Conservation (phyloP, 1,139 yeast species). For the Debaryomycetaceae sp. region DNA sequence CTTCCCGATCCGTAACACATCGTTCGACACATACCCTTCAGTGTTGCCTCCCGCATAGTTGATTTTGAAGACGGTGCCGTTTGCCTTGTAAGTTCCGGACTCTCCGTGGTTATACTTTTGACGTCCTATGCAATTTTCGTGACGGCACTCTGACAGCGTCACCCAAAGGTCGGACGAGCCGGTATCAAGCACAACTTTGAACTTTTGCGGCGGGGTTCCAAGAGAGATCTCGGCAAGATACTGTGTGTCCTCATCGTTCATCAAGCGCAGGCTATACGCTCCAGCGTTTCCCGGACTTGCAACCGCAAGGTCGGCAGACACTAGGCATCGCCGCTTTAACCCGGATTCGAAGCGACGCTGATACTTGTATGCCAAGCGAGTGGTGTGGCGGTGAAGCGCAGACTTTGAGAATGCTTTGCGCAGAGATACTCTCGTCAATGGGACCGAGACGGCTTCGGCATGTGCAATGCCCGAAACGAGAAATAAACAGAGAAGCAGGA, state of each 20-base stretch:
- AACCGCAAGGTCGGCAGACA: slow-evolving; percentile 22
- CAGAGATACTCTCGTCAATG: slow-evolving; percentile 51
- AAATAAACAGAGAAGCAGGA: too few relatives aligned
- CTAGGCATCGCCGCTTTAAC: slow-evolving; percentile 7
- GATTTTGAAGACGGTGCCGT: slow-evolving; percentile 77
- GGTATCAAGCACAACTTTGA: slow-evolving; percentile 86
- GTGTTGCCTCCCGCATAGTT: slow-evolving; percentile 88
- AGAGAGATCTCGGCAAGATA: slow-evolving; percentile 80
- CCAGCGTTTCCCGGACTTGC: slow-evolving; percentile 21
- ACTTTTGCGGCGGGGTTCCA: slow-evolving; percentile 89
- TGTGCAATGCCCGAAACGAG: too few relatives aligned
- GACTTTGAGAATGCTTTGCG: slow-evolving; percentile 53
- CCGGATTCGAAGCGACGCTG: slow-evolving; percentile 33
- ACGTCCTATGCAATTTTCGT: slow-evolving; percentile 92
- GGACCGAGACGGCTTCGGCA: slow-evolving; percentile 54
- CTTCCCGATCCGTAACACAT: slow-evolving; percentile 70
- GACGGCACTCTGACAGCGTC: slow-evolving; percentile 78
- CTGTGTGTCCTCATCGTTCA: slow-evolving; percentile 90
- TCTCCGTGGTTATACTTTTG: slow-evolving; percentile 74
- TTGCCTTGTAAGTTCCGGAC: slow-evolving; percentile 72
- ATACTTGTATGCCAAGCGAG: slow-evolving; percentile 67
- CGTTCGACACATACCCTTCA: slow-evolving; percentile 86
- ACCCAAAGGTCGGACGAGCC: slow-evolving; percentile 97
- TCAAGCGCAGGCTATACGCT: slow-evolving; percentile 76
- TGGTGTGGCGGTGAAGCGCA: slow-evolving; percentile 52